Evolutionary conservation across 2,329 filamentous ascomycete species (phyloP), one percentile per base, ranked within the genome.

Genomic region (Cladophialophora chaetospira): DNA sequence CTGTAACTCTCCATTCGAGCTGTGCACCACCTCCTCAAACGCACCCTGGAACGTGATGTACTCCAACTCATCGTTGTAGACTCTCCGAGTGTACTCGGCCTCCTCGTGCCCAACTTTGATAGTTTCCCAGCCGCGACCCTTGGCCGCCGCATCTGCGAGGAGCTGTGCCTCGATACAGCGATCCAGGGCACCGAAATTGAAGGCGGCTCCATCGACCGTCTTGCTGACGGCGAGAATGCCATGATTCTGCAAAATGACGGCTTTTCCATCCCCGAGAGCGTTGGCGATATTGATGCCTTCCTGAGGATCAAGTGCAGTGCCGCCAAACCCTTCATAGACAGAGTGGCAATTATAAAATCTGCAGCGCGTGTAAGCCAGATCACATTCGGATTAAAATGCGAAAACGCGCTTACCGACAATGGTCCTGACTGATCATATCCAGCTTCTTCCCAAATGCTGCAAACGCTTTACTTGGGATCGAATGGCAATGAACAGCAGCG

Each of bases 401-500:
- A 38, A 23, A 23, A 4, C 13, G 35, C 10, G 5, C 17, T n/a
- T 19, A 19, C 11, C 17, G 23, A 13, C 13, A 55, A 17, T 13
- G 56, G 61, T 76, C 75, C 64, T 77, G 75, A 8, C 74, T 74
- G 13, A 72, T 75, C 29, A 75, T 75, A 65, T 77, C 75, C 40
- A 77, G 55, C 15, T 69, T 67, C 36, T 70, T 67, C 6, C 75
- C 75, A 4, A 77, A 67, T 0, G 73, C 59, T 40, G 73, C 75
- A 53, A 72, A 77, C 0, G 73, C 65, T 19, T 72, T 67, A 6
- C 80, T 81, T 62, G 82, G 73, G 10, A 81, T 69, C 45, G 74
- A 78, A 64, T 84, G 81, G 38, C 75, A 77, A 65, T 84, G 81
- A 1, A 79, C 79, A 0, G 79, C 81, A 57, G 78, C 81, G 3